Base-by-base conservation (phyloP, 805 yeast species). In the Torulaspora gathmanii region DNA sequence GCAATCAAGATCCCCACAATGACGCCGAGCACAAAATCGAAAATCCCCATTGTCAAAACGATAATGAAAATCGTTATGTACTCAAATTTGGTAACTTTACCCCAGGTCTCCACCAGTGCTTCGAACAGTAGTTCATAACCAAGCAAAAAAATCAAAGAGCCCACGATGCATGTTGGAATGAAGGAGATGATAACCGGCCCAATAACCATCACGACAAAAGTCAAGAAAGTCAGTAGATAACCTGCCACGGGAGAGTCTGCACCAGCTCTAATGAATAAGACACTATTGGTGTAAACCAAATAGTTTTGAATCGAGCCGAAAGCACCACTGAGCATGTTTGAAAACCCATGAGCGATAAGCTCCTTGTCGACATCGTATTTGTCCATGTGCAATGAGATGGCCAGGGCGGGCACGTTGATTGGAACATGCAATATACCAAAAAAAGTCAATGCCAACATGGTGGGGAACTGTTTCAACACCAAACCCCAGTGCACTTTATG, bases 401-500 rank as follows among this genome's bases (percentile, higher is more conserved):
- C 97, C 37, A 93, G 72, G 0, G 99, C 98, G 1, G 99, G 99
- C 11, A 93, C 97, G 62, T 93, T 93, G 49, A 93, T 93, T 3
- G 99, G 99, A 9, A 93, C 99, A 58, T 93, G 99, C 44, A 93
- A 69, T 31, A 93, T 84, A 10, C 99, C 99, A 59, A 93, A 93
- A 61, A 93, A 93, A 0, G 98, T 90, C 52, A 93, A 71, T 0
- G 99, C 99, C 44, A 91, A 68, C 96, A 93, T 93, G 2, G 95
- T 84, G 5, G 99, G 99, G 15, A 89, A 49, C 57, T 89, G 87
- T 43, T 74, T 69, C 2, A 79, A 38, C 20, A 93, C 72, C 23
- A 82, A 73, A 50, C 68, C 59, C 93, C 95, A 87, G 63, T 86
- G 80, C n/a, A 88, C 93, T 23, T 74, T 64, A 3, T 67, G 64